Evolutionary conservation across 176 grass and related monocot genomes (phyloP).

Genomic region (Paspalum notatum): DNA sequence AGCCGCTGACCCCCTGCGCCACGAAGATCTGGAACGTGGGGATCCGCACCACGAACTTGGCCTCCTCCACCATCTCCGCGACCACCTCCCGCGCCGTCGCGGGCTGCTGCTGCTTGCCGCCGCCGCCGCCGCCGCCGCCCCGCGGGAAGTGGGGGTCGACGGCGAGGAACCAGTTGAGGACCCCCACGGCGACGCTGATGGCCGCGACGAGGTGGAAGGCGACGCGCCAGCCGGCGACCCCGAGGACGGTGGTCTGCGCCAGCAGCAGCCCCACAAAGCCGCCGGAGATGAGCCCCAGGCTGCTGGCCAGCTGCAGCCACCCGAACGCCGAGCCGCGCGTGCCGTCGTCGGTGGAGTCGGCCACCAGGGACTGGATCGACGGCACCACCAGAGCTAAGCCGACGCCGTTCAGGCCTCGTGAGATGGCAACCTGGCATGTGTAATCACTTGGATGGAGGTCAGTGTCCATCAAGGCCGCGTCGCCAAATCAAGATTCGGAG

Average conservation of each 20-base stretch:
- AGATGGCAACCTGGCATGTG: constrained; percentile 65
- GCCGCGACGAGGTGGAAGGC: constrained; percentile 76
- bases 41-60: constrained; percentile 59
- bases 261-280: constrained; percentile 60
- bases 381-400: constrained; percentile 81
- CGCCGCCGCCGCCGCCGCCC: background rate
- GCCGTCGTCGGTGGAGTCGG: constrained; percentile 75
- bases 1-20: constrained; percentile 72
- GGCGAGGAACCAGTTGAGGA: constrained; percentile 52
- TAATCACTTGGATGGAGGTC: background rate
- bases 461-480: background rate
- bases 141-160: constrained; percentile 55
- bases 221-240: constrained; percentile 76
- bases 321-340: constrained; percentile 80
- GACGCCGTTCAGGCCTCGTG: constrained; percentile 82
- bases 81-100: constrained; percentile 32
- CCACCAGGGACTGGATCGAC: constrained; percentile 79
- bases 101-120: background rate
- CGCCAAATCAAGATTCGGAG: background rate
- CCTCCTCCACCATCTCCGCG: constrained; percentile 55
- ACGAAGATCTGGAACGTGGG: constrained; percentile 73
- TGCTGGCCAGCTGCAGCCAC: constrained; percentile 74
- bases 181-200: constrained; percentile 64
- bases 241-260: constrained; percentile 72
- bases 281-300: constrained; percentile 75